Evolutionary conservation across 768 basidiomycete species (phyloP).

Genomic region (Suillus spraguei): DNA sequence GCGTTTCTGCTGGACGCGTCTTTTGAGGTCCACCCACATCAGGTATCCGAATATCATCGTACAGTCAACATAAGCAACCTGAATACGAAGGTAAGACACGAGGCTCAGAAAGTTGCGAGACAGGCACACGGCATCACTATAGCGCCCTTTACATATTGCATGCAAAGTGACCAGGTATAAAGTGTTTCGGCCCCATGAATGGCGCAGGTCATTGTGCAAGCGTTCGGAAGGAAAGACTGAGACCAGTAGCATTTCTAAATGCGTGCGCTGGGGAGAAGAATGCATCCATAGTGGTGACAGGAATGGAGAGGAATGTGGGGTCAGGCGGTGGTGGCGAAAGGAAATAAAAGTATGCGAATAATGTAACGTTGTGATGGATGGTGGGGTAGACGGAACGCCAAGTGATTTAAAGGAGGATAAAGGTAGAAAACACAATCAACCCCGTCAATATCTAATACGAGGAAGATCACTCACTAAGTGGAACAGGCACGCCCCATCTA

Average conservation of each 20-base stretch:
- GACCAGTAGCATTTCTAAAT: slow-evolving; percentile 20
- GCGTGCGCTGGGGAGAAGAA: slow-evolving; percentile 26
- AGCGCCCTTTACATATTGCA: slow-evolving; percentile 26
- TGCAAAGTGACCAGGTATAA: too few relatives aligned
- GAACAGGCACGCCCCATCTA: too few relatives aligned
- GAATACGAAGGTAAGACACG: neutral
- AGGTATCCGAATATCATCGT: slow-evolving; percentile 60
- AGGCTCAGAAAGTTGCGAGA: neutral
- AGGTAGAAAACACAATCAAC: too few relatives aligned
- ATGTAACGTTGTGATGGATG: too few relatives aligned
- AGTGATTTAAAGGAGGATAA: too few relatives aligned
- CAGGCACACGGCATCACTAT: slow-evolving; percentile 22
- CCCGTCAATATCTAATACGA: too few relatives aligned
- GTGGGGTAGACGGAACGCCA: too few relatives aligned
- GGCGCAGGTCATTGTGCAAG: slow-evolving; percentile 10
- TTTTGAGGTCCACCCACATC: slow-evolving; percentile 53
- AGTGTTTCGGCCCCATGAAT: too few relatives aligned
- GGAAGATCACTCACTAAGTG: too few relatives aligned
- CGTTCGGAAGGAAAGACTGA: slow-evolving; percentile 16
- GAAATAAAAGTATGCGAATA: slow-evolving; percentile 22
- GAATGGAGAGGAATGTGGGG: slow-evolving; percentile 14
- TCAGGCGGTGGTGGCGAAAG: slow-evolving; percentile 18
- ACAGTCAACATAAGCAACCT: slow-evolving; percentile 56
- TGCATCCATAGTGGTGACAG: slow-evolving; percentile 16
- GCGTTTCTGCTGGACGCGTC: too few relatives aligned